Base-by-base conservation (phyloP, 23 red algal species). In the Rhodosorus marinus region DNA sequence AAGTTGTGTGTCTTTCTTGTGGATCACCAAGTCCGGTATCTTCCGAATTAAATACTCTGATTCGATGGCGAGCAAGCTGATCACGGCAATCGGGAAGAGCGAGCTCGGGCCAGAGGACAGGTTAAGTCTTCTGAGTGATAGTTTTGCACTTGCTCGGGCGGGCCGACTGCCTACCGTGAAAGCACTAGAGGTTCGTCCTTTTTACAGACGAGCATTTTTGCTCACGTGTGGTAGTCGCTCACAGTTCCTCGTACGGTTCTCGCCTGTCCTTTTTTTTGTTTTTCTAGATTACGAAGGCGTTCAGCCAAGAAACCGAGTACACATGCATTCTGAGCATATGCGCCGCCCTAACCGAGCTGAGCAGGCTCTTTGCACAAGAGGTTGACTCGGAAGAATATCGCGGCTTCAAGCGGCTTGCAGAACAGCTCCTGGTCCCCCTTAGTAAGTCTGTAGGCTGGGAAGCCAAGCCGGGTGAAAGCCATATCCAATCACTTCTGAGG, bases 361-460 rank as follows among this genome's bases (percentile, higher is more conserved):
- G 55, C 26, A n/a, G n/a, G n/a, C n/a, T n/a, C n/a, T n/a, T n/a
- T n/a, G n/a, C n/a, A n/a, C n/a, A n/a, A n/a, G n/a, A n/a, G n/a
- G n/a, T n/a, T n/a, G n/a, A n/a, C n/a, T n/a, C n/a, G n/a, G n/a
- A n/a, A n/a, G n/a, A n/a, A n/a, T n/a, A n/a, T n/a, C n/a, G n/a
- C n/a, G n/a, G n/a, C n/a, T n/a, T n/a, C n/a, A n/a, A n/a, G n/a
- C n/a, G n/a, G n/a, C n/a, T n/a, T n/a, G n/a, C n/a, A n/a, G n/a
- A n/a, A n/a, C n/a, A n/a, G n/a, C n/a, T n/a, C n/a, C n/a, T n/a
- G n/a, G n/a, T n/a, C n/a, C n/a, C n/a, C n/a, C n/a, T n/a, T n/a
- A n/a, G n/a, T n/a, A n/a, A n/a, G n/a, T n/a, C n/a, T n/a, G 28
- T 74, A 24, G 68, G 68, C 23, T 74, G 68, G 68, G 43, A 1